Percentiles rank a stretch among this genome's conserved stretches.
phyloP scores from a whole-genome alignment of 208 protist genomes.

The Novymonas esmeraldas region DNA sequence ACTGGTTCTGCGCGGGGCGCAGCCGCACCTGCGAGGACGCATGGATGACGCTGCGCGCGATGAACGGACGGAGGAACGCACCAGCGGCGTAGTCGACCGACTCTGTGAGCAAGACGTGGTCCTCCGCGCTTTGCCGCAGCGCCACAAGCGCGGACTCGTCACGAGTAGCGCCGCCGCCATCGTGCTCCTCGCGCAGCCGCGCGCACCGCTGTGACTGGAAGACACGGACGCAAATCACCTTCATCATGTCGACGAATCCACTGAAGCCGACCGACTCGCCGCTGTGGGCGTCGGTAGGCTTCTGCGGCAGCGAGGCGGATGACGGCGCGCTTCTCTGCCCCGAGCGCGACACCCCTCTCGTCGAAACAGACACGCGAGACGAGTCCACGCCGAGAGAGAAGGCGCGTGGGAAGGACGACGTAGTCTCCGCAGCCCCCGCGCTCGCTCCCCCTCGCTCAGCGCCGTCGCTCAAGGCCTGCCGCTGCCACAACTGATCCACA shows the following conservation, averaged over 20 bases:
- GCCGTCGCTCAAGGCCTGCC: conserved; percentile 7
- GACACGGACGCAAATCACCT: conserved; percentile 80
- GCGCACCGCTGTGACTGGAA: conserved; percentile 62
- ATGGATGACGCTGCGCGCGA: conserved; percentile 54
- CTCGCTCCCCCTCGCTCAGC: background rate
- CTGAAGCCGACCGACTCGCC: conserved; percentile 58
- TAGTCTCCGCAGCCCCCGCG: background rate
- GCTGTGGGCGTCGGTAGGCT: background rate
- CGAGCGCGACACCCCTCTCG: background rate
- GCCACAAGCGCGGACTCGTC: conserved; percentile 26
- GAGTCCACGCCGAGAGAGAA: background rate
- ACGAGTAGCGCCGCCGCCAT: conserved; percentile 14
- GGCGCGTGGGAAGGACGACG: background rate
- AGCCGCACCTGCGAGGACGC: conserved; percentile 54
- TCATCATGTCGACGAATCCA: conserved; percentile 87
- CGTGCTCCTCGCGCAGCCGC: conserved; percentile 30
- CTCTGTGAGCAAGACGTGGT: conserved; percentile 58
- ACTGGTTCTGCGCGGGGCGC: conserved; percentile 54
- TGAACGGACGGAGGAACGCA: conserved; percentile 64
- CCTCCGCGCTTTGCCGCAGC: conserved; percentile 73
- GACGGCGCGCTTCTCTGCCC: too few relatives aligned
- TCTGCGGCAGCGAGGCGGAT: background rate
- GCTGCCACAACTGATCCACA: conserved; percentile 73
- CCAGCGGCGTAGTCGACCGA: conserved; percentile 68
- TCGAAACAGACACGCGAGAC: background rate